These are phyloP conservation scores for Physcia stellaris DNA, from an alignment of 495 filamentous ascomycete species.

Conservation along the genomic window DNA sequence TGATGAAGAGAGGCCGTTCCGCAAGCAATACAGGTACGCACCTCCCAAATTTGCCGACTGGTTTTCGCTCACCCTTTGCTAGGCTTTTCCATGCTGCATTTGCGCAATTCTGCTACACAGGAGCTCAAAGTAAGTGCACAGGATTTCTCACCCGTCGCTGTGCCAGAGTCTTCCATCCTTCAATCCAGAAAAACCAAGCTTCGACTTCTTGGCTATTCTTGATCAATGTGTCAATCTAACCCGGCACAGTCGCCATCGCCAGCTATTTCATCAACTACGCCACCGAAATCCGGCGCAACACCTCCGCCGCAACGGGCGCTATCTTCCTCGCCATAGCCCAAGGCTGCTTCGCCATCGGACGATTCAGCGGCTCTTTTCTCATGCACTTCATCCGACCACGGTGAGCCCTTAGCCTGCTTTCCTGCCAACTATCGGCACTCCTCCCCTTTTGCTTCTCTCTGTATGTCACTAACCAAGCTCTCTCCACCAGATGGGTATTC, in stretches of 20 bases:
- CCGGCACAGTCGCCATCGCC: slow-evolving; percentile 42
- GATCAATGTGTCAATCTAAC: not conserved
- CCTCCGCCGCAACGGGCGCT: slow-evolving; percentile 28
- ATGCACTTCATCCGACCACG: slow-evolving; percentile 41
- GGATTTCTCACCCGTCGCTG: too few species aligned
- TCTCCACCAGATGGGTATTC: slow-evolving; percentile 29
- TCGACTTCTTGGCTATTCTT: not conserved
- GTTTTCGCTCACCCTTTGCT: too few species aligned
- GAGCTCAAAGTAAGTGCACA: slow-evolving; percentile 37
- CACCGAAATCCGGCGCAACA: slow-evolving; percentile 26
- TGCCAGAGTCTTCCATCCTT: too few species aligned
- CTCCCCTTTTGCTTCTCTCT: too few species aligned
- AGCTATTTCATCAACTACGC: slow-evolving; percentile 52
- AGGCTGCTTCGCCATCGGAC: slow-evolving; percentile 40
- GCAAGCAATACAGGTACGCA: slow-evolving; percentile 26
- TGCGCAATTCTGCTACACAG: slow-evolving; percentile 63
- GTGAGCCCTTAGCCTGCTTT: not conserved
- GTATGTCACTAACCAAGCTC: too few species aligned
- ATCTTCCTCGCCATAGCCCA: slow-evolving; percentile 42
- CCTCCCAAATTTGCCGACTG: not conserved
- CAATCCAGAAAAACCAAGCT: too few species aligned
- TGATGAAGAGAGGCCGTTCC: slow-evolving; percentile 28
- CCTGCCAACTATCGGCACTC: too few species aligned
- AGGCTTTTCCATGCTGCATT: slow-evolving; percentile 48
- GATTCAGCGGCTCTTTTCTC: slow-evolving; percentile 34